A percentile compares a stretch with the other conserved stretches of the same genome.
Conservation (phyloP, 2,329 filamentous ascomycete species). For the Sclerotinia spermophila region DNA sequence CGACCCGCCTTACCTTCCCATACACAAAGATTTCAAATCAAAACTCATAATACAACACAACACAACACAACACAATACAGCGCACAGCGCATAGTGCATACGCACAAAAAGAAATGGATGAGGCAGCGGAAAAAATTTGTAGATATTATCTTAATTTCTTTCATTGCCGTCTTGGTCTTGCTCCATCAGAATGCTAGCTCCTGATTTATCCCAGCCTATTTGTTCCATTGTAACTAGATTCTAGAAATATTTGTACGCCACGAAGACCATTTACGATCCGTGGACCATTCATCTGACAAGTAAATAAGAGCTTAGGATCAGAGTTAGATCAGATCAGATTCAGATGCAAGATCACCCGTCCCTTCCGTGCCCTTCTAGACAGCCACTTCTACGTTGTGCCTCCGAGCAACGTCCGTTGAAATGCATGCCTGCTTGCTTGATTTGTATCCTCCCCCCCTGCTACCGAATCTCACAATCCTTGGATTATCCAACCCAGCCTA, state of each 20-base stretch:
- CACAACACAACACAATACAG: constrained; percentile 1
- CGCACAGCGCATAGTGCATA: not conserved
- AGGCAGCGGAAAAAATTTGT: not conserved
- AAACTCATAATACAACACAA: not conserved
- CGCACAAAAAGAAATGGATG: not conserved
- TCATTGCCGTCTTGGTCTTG: constrained; percentile 2
- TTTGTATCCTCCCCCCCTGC: not conserved
- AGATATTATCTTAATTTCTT: not conserved
- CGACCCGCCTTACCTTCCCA: not conserved
- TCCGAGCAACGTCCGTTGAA: constrained; percentile 7
- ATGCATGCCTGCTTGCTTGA: not conserved
- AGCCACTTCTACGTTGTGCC: constrained; percentile 3
- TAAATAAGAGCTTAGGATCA: not conserved
- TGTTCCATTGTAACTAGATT: not conserved
- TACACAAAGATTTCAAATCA: not conserved
- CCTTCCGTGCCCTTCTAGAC: not conserved
- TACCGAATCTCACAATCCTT: not conserved
- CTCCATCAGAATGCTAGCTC: not conserved
- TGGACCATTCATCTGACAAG: not conserved
- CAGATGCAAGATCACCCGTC: constrained; percentile 11
- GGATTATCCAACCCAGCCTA: constrained; percentile 3
- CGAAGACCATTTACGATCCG: not conserved
- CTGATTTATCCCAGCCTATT: not conserved
- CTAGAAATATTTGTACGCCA: not conserved
- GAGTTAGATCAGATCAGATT: constrained; percentile 10